phyloP scores from a whole-genome alignment of 345 rosid genomes.

The Heritiera fomes region DNA sequence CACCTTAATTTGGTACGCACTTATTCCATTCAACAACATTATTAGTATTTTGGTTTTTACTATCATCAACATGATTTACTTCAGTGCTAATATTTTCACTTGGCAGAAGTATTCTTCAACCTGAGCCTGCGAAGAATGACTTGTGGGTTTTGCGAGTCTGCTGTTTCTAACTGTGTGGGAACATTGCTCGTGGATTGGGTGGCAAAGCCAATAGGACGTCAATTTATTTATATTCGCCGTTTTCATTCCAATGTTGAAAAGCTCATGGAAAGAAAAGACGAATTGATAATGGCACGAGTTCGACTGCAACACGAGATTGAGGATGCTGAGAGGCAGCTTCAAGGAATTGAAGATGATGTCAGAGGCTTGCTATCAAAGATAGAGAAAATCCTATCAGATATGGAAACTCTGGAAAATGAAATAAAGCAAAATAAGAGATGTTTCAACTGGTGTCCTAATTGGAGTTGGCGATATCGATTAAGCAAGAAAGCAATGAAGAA shows the following conservation, averaged over 20 bases:
- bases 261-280: neutral
- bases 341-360: neutral
- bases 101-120: neutral
- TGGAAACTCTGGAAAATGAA: neutral
- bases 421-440: neutral
- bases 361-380: neutral
- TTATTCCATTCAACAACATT: neutral
- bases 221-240: neutral
- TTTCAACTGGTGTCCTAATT: neutral
- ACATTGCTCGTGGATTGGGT: neutral
- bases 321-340: neutral
- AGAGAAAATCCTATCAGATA: neutral
- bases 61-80: neutral
- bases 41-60: neutral
- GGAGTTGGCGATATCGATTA: neutral
- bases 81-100: neutral
- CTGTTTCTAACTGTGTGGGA: neutral
- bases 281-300: neutral
- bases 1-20: neutral
- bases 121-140: neutral
- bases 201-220: neutral
- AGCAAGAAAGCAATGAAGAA: neutral
- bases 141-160: neutral
- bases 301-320: neutral
- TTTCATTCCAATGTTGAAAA: neutral